These are phyloP conservation scores for Rhizomucor pusillus DNA, from an alignment of 371 early-diverging fungal genomes.

Conservation along the genomic window DNA sequence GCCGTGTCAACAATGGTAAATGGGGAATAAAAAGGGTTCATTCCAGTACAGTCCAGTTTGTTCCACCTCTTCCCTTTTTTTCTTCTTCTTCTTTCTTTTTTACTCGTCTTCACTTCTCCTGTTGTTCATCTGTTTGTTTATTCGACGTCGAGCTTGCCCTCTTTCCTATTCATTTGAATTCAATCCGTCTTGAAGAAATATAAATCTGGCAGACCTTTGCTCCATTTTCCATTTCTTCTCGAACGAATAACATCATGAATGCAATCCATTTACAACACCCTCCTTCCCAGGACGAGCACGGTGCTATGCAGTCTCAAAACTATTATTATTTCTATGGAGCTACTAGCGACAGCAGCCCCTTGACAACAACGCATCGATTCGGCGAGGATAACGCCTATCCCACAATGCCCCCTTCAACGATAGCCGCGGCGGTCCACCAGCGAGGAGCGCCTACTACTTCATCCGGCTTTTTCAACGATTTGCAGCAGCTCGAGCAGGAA, in stretches of 20 bases:
- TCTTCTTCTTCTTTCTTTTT: constrained; percentile 13
- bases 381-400: constrained; percentile 4
- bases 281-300: constrained; percentile 1
- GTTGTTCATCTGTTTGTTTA: constrained; percentile 12
- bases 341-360: constrained; percentile 1
- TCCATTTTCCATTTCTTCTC: constrained; percentile 1
- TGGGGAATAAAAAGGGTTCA: constrained; percentile 14
- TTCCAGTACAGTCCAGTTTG: constrained; percentile 9
- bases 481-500: too few relatives aligned
- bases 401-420: neutral
- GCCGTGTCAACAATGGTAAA: constrained; percentile 8
- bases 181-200: neutral
- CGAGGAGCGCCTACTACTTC: neutral
- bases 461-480: too few relatives aligned
- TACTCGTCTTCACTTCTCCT: constrained; percentile 8
- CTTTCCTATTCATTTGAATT: constrained; percentile 3
- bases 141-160: constrained; percentile 4
- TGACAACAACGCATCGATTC: constrained; percentile 7
- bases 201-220: too few relatives aligned
- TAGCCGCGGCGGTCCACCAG: neutral
- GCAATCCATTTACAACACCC: constrained; percentile 3
- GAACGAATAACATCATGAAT: neutral
- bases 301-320: neutral
- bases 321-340: constrained; percentile 9
- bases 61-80: constrained; percentile 14